A percentile compares a stretch with the other conserved stretches of the same genome.
phyloP scores from a whole-genome alignment of 179 eudicot genomes.

The Actinidia chinensis region DNA sequence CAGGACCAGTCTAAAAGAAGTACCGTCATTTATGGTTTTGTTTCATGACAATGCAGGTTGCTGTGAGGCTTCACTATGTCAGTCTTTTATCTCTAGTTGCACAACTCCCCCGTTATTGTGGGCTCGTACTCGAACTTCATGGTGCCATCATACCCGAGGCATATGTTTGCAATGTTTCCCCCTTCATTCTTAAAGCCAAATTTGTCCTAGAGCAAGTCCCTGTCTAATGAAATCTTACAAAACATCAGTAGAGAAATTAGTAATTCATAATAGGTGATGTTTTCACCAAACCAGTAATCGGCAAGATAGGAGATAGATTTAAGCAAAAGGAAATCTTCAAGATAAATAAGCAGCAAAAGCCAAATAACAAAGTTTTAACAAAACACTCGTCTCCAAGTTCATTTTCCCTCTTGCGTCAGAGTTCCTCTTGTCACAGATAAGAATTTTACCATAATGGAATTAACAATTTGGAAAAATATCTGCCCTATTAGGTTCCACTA shows the following conservation, averaged over 20 bases:
- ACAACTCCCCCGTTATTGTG: too few relatives aligned
- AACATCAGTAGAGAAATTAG: background rate
- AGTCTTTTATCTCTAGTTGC: too few relatives aligned
- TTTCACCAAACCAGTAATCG: background rate
- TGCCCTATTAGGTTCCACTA: background rate
- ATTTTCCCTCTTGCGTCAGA: background rate
- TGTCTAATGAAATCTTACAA: background rate
- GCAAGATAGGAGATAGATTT: background rate
- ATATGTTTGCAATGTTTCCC: too few relatives aligned
- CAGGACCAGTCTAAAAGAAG: too few relatives aligned
- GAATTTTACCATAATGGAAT: background rate
- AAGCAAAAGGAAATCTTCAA: background rate
- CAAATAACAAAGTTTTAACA: background rate
- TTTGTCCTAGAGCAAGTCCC: too few relatives aligned
- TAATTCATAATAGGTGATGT: background rate
- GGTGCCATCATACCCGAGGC: too few relatives aligned
- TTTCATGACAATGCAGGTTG: too few relatives aligned
- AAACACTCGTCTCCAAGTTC: background rate
- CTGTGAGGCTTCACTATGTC: too few relatives aligned
- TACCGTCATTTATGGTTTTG: too few relatives aligned
- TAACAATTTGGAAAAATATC: background rate
- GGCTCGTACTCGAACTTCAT: too few relatives aligned
- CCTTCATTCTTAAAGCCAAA: too few relatives aligned
- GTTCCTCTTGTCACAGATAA: constrained; percentile 3
- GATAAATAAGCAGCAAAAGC: background rate